Evolutionary conservation across 129 eudicot genomes (phyloP), one percentile per base, ranked within the genome.

Genomic region (Centaurea solstitialis): DNA sequence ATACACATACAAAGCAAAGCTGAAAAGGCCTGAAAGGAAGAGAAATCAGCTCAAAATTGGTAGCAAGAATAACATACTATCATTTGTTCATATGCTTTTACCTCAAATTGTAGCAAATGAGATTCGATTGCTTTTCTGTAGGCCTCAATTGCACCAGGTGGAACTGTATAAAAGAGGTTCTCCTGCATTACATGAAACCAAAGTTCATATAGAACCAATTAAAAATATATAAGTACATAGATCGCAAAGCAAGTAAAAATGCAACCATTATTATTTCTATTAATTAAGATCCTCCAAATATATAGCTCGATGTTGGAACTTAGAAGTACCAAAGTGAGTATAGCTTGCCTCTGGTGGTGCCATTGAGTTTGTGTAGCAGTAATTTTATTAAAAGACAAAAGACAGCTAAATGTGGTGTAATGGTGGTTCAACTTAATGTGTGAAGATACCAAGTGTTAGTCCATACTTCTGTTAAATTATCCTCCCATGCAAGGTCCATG

Each of bases 391-490:
- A 12, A 57, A 17, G 65, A 45, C 50, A 81, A 78, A 15, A 23
- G 26, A n/a, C 13, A 38, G 77, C 37, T 59, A 73, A 61, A 65
- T 70, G 74, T 61, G 73, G 53, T 74, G 76, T 61, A 76, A 72
- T 71, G 20, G 72, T 22, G 82, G 26, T 73, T 59, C 40, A 79
- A 76, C 74, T 26, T 68, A 5, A 67, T 73, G 47, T 57, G 67
- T 59, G 41, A 76, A 82, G 62, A 38, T 79, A 74, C 57, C 68
- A 76, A 79, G 70, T 77, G 70, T 26, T 74, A 23, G 80, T 77
- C 72, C 95, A 80, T 89, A 96, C 99, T 81, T 93, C 99, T 38
- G 96, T 91, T 81, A 87, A 84, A 77, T 90, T 79, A 76, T 88
- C 95, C 77, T 89, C 89, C 97, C 93, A 90, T 47, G 98, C 81